Evolutionary conservation across 441 rosid species (phyloP).

Genomic region (Melastoma candidum): DNA sequence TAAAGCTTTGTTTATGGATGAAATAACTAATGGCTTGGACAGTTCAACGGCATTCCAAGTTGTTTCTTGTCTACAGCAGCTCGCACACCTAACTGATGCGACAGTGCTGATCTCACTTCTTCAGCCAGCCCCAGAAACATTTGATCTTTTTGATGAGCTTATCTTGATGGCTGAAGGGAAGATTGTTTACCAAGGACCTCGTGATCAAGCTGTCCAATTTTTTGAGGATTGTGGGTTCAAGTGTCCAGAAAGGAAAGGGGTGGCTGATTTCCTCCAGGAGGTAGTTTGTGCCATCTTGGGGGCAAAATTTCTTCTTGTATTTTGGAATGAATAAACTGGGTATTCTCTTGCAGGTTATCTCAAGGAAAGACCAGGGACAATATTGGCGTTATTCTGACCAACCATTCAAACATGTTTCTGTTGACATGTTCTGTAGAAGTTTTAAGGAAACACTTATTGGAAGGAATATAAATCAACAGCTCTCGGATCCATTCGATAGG

Average conservation of each 20-base stretch:
- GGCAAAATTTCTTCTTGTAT: neutral
- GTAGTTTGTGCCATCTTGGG: slow-evolving; percentile 15
- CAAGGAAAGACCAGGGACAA: slow-evolving; percentile 54
- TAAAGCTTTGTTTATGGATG: slow-evolving; percentile 60
- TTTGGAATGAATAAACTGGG: neutral
- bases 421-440: slow-evolving; percentile 22
- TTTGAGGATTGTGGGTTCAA: slow-evolving; percentile 54
- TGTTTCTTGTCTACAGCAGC: slow-evolving; percentile 49
- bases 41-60: slow-evolving; percentile 69
- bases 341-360: slow-evolving; percentile 37
- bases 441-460: slow-evolving; percentile 28
- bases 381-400: slow-evolving; percentile 35
- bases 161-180: slow-evolving; percentile 53
- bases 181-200: slow-evolving; percentile 51
- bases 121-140: slow-evolving; percentile 61
- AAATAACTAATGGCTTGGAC: slow-evolving; percentile 62
- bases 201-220: slow-evolving; percentile 28
- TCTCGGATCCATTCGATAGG: slow-evolving; percentile 27
- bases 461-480: slow-evolving; percentile 24
- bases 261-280: slow-evolving; percentile 60
- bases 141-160: slow-evolving; percentile 55
- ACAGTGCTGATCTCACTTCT: slow-evolving; percentile 52
- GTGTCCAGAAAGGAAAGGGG: slow-evolving; percentile 61
- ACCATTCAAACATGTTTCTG: slow-evolving; percentile 28
- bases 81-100: slow-evolving; percentile 45